phyloP scores from a whole-genome alignment of 208 protist genomes.

The Crithidia expoeki region DNA sequence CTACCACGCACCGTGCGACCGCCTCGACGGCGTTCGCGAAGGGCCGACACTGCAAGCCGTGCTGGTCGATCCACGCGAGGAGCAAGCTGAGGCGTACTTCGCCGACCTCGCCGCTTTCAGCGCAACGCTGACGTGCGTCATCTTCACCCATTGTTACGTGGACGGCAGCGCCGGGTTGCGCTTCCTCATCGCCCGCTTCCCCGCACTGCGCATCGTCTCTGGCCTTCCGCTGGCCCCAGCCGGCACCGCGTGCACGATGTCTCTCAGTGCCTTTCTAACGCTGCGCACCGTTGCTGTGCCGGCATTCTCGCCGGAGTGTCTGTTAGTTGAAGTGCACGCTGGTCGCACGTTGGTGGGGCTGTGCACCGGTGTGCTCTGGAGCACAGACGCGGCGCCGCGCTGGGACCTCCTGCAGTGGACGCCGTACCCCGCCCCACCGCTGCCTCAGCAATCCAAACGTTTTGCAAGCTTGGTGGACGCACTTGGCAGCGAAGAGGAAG shows the following conservation, averaged over 20 bases:
- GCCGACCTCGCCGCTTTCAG: slow-evolving; percentile 44
- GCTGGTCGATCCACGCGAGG: slow-evolving; percentile 62
- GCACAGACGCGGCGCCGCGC: slow-evolving; percentile 61
- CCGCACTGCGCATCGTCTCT: slow-evolving; percentile 30
- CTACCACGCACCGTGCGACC: slow-evolving; percentile 4
- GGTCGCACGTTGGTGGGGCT: slow-evolving; percentile 43
- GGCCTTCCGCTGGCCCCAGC: slow-evolving; percentile 30
- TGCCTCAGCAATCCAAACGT: background rate
- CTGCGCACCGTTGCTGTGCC: slow-evolving; percentile 53
- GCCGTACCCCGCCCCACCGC: background rate
- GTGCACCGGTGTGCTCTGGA: slow-evolving; percentile 63
- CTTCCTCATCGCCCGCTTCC: slow-evolving; percentile 34
- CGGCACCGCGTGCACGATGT: slow-evolving; percentile 18
- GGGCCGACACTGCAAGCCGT: slow-evolving; percentile 13
- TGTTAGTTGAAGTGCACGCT: slow-evolving; percentile 65
- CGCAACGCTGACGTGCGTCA: slow-evolving; percentile 37
- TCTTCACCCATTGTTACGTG: slow-evolving; percentile 79
- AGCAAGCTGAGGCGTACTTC: slow-evolving; percentile 40
- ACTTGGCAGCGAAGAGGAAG: background rate
- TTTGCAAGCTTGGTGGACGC: background rate
- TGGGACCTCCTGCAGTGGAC: slow-evolving; percentile 41
- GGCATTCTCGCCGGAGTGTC: slow-evolving; percentile 70
- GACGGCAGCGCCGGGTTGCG: slow-evolving; percentile 58
- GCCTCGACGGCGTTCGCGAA: background rate
- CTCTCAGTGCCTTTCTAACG: slow-evolving; percentile 21